Evolutionary conservation across 345 rosid species (phyloP), one percentile per base, ranked within the genome.

Genomic region (Moricandia moricandioides): DNA sequence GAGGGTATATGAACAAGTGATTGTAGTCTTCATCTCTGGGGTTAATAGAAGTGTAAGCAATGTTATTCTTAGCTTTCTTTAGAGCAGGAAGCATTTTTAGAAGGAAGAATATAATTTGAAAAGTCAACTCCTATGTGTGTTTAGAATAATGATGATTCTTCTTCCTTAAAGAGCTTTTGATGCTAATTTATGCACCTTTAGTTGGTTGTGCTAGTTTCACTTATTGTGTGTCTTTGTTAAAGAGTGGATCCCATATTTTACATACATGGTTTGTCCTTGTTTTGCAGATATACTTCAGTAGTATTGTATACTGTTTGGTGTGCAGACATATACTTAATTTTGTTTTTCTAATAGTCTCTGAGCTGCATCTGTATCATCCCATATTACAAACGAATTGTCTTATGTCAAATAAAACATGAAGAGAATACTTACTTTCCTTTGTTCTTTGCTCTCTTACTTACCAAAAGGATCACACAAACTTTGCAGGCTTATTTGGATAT

Each of bases 401-500:
- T 16, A 49, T 24, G 56, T 49, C 9, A 49, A 47, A 16, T 4
- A 49, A 40, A 6, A 16, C 8, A 7, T 16, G 24, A 7, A 8
- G 56, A 49, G 10, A 49, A 1, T 43, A 13, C 14, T 43, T 43
- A 37, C 21, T 40, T 60, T 17, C 0, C 58, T n/a, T 54, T 68
- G 14, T 72, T 31, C 14, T 72, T 51, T 30, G 37, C 24, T 82
- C 75, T 51, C 30, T 7, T 67, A 72, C 80, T 74, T 77, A 76
- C 70, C 62, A 67, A 75, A 66, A 71, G 66, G 66, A 29, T 56
- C 62, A 30, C 14, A 80, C 69, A 3, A 83, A 80, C 78, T 74
- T 76, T 83, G 83, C 83, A 77, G 83, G 85, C 72, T 59, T 30
- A 3, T 71, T 72, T 68, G 80, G 78, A 64, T 55, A 71, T 70